A percentile compares a stretch with the other conserved stretches of the same genome.
Evolutionary conservation across 345 rosid genomes (phyloP).

Genomic region (Eucalyptus paniculata): DNA sequence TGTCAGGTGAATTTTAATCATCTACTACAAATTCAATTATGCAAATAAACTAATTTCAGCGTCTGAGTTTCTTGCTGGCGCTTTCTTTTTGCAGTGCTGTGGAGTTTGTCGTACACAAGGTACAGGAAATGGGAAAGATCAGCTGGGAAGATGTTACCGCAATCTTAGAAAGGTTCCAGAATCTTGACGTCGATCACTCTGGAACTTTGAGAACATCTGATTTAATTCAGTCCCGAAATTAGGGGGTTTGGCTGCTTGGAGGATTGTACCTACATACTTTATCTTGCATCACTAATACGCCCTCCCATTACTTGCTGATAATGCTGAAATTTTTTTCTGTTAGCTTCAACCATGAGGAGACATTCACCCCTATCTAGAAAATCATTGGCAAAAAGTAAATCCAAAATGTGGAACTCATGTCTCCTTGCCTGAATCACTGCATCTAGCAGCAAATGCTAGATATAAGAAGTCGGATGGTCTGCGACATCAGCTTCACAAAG

Average conservation of each 20-base stretch:
- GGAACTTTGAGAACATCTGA: constrained; percentile 30
- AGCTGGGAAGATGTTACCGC: constrained; percentile 15
- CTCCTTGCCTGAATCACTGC: neutral
- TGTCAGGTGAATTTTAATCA: constrained; percentile 10
- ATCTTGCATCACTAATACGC: neutral
- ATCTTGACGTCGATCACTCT: constrained; percentile 30
- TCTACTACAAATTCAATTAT: neutral
- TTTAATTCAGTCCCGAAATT: neutral
- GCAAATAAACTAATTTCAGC: neutral
- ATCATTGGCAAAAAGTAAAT: neutral
- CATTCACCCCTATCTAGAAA: neutral
- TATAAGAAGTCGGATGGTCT: neutral
- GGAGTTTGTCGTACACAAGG: constrained; percentile 26
- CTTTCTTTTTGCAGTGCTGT: constrained; percentile 11
- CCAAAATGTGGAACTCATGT: neutral
- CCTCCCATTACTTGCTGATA: neutral
- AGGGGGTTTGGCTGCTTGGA: neutral
- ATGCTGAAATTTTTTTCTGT: neutral
- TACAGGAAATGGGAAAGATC: constrained; percentile 40
- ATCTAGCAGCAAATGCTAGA: neutral
- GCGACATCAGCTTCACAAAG: neutral
- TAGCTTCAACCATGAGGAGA: neutral
- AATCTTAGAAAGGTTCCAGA: constrained; percentile 23
- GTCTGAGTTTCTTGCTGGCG: neutral
- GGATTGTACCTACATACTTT: neutral